A percentile compares a stretch with the other conserved stretches of the same genome.
phyloP scores from a whole-genome alignment of 768 basidiomycete genomes.

The Gymnopilus dilepis region DNA sequence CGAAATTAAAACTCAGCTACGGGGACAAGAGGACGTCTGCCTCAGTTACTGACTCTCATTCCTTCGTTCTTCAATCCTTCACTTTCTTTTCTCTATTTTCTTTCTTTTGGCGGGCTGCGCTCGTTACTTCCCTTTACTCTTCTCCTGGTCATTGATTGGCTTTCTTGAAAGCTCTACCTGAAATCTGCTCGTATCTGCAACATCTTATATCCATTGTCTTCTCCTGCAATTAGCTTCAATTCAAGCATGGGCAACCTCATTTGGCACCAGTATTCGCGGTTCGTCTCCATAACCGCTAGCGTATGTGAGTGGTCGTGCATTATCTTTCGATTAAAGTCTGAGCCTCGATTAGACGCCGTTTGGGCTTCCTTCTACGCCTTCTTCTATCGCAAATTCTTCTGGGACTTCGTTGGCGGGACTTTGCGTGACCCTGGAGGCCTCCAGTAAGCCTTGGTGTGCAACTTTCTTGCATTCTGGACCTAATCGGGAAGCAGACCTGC shows the following conservation, averaged over 20 bases:
- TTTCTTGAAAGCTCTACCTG: conserved; percentile 31
- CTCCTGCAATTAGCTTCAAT: conserved; percentile 18
- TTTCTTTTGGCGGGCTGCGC: conserved; percentile 39
- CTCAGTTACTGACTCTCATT: conserved; percentile 8
- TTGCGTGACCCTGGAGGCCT: conserved; percentile 79
- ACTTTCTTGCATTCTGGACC: not conserved
- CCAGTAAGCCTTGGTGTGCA: conserved; percentile 56
- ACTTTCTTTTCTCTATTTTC: conserved; percentile 30
- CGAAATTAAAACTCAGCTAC: conserved; percentile 26
- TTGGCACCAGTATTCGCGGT: conserved; percentile 81
- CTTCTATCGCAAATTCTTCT: conserved; percentile 93
- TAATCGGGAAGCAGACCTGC: conserved; percentile 54
- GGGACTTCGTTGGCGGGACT: conserved; percentile 89
- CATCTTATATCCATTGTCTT: conserved; percentile 23
- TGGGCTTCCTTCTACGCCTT: conserved; percentile 86
- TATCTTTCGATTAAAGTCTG: not conserved
- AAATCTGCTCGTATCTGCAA: conserved; percentile 27
- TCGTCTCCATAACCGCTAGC: conserved; percentile 69
- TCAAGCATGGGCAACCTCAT: conserved; percentile 76
- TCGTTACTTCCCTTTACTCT: conserved; percentile 33
- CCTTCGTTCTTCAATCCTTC: conserved; percentile 26
- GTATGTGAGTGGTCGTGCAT: conserved; percentile 59
- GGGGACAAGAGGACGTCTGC: conserved; percentile 18
- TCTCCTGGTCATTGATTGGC: conserved; percentile 33
- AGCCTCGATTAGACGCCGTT: conserved; percentile 59